Conservation (phyloP, 495 filamentous ascomycete genomes). For the Neurospora sp. region DNA sequence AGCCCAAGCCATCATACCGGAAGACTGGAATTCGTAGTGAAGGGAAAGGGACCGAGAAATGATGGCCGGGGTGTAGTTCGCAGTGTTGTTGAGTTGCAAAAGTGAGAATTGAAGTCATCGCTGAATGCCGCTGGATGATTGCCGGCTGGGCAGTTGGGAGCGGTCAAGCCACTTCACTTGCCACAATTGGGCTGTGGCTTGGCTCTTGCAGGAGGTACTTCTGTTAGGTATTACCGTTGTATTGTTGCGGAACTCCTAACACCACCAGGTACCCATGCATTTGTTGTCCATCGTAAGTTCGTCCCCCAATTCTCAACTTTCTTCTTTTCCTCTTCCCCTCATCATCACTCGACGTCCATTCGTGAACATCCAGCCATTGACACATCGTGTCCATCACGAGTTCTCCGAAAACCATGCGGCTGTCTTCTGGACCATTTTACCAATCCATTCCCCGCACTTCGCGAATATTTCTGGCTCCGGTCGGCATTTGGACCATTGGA, state of each 20-base stretch:
- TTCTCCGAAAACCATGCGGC: background rate
- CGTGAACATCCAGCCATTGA: background rate
- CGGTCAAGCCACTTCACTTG: background rate
- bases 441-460: background rate
- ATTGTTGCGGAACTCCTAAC: background rate
- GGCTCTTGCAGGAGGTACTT: background rate
- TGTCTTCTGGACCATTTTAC: background rate
- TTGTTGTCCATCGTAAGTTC: background rate
- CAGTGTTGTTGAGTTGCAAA: background rate
- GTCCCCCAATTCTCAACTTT: background rate
- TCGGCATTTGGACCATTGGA: background rate
- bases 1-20: background rate
- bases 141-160: background rate
- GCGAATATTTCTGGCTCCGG: background rate
- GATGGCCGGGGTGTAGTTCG: background rate
- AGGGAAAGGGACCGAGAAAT: background rate
- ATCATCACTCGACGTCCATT: background rate
- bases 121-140: background rate
- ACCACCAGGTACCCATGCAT: background rate
- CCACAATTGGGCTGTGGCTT: background rate
- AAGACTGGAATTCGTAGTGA: background rate
- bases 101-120: background rate
- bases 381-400: background rate
- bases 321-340: background rate
- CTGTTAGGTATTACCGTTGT: accelerated